phyloP scores from a whole-genome alignment of 441 rosid species.

The Gossypium gossypioides region DNA sequence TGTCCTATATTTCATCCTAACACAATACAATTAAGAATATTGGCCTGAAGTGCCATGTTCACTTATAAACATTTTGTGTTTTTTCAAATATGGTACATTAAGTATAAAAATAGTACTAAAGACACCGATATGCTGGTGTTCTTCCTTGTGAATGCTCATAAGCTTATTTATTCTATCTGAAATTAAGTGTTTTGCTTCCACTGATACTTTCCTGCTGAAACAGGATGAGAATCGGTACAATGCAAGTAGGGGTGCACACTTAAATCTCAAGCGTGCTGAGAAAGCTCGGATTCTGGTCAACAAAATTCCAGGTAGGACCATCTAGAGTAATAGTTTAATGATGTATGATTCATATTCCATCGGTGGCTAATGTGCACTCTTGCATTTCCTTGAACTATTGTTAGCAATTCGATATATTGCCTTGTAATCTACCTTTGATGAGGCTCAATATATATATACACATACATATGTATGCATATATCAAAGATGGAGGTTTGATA shows the following conservation, averaged over 20 bases:
- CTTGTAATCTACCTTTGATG: background rate
- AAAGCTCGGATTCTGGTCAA: constrained; percentile 80
- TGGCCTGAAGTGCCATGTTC: background rate
- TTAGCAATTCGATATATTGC: background rate
- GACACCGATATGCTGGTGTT: background rate
- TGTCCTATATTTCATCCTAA: background rate
- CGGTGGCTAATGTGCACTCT: background rate
- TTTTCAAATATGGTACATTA: background rate
- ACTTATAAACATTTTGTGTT: background rate
- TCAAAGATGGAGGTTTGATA: background rate
- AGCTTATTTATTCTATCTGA: background rate
- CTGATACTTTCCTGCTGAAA: constrained; percentile 20
- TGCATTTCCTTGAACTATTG: background rate
- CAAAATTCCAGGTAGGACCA: constrained; percentile 77
- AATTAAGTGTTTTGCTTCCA: background rate
- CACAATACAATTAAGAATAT: background rate
- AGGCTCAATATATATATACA: background rate
- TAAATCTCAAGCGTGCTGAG: constrained; percentile 98
- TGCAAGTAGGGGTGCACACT: constrained; percentile 89
- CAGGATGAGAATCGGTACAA: constrained; percentile 95
- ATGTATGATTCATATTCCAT: background rate
- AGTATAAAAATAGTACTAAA: background rate
- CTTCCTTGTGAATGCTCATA: background rate
- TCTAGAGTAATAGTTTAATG: background rate
- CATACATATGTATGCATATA: too few relatives aligned